phyloP scores from a whole-genome alignment of 2,329 filamentous ascomycete genomes.

The Penicillium crustosum region DNA sequence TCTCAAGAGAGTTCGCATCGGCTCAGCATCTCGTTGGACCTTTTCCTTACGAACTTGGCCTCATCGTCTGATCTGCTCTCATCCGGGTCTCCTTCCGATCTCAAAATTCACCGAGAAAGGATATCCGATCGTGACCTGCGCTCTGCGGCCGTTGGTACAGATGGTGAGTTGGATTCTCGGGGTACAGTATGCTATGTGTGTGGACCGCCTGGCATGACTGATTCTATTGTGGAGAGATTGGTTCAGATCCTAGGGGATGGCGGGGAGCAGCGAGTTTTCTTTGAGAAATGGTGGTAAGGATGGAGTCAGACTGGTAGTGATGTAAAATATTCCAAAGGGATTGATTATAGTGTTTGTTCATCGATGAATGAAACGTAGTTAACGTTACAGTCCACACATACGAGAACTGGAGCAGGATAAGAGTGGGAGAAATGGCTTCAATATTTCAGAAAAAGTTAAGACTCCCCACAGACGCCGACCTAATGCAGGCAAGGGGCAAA shows the following conservation, averaged over 20 bases:
- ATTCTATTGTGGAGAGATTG: slow-evolving; percentile 56
- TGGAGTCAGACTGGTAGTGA: neutral
- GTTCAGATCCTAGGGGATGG: slow-evolving; percentile 43
- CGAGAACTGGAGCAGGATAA: neutral
- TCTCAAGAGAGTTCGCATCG: slow-evolving; percentile 29
- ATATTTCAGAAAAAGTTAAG: slow-evolving; percentile 20
- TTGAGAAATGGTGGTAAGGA: slow-evolving; percentile 64
- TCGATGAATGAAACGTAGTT: neutral
- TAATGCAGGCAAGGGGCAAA: slow-evolving; percentile 22
- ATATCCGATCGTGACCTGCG: slow-evolving; percentile 40
- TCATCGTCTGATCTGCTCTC: slow-evolving; percentile 9
- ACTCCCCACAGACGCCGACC: slow-evolving; percentile 21
- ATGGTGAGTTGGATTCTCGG: slow-evolving; percentile 27
- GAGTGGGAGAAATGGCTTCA: slow-evolving; percentile 15
- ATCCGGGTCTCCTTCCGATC: slow-evolving; percentile 21
- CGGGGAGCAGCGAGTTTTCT: slow-evolving; percentile 51
- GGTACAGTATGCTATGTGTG: slow-evolving; percentile 64
- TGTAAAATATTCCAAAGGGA: neutral
- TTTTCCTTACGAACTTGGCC: slow-evolving; percentile 35
- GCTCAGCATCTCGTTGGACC: slow-evolving; percentile 34
- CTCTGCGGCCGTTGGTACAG: slow-evolving; percentile 31
- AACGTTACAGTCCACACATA: neutral
- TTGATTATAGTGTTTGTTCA: neutral
- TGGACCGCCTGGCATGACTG: slow-evolving; percentile 68
- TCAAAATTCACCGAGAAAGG: slow-evolving; percentile 33